These are phyloP conservation scores for Vaccinium darrowii DNA, from an alignment of 148 eudicot species.

Conservation along the genomic window DNA sequence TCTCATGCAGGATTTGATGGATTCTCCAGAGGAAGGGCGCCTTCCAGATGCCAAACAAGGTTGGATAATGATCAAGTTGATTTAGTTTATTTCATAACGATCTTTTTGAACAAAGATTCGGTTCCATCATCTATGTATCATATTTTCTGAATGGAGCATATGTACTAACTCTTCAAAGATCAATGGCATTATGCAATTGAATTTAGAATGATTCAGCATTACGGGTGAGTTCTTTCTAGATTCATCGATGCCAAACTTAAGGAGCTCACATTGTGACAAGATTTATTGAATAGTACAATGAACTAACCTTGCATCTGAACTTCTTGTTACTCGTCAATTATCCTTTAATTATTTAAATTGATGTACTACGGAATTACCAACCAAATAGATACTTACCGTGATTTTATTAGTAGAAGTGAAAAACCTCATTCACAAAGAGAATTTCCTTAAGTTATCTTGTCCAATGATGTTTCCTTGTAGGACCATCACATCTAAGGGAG, in stretches of 20 bases:
- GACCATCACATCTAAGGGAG: slow-evolving; percentile 63
- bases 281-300: neutral
- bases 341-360: neutral
- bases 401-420: neutral
- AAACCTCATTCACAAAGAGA: neutral
- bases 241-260: neutral
- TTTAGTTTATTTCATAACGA: neutral
- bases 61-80: slow-evolving; percentile 8
- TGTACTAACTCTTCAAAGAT: neutral
- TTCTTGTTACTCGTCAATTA: neutral
- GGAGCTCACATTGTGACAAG: neutral
- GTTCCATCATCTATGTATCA: neutral
- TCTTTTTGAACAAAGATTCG: neutral
- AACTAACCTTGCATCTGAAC: slow-evolving; percentile 1
- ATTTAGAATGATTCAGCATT: neutral
- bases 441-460: neutral
- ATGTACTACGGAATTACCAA: neutral
- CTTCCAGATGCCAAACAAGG: slow-evolving; percentile 87
- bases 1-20: slow-evolving; percentile 45
- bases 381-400: neutral
- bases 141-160: neutral
- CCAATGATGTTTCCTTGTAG: slow-evolving; percentile 30
- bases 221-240: neutral
- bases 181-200: neutral
- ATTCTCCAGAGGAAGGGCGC: slow-evolving; percentile 76